These are phyloP conservation scores for Cutaneotrichosporon cavernicola DNA, from an alignment of 1,284 basidiomycete genomes.

Conservation along the genomic window DNA sequence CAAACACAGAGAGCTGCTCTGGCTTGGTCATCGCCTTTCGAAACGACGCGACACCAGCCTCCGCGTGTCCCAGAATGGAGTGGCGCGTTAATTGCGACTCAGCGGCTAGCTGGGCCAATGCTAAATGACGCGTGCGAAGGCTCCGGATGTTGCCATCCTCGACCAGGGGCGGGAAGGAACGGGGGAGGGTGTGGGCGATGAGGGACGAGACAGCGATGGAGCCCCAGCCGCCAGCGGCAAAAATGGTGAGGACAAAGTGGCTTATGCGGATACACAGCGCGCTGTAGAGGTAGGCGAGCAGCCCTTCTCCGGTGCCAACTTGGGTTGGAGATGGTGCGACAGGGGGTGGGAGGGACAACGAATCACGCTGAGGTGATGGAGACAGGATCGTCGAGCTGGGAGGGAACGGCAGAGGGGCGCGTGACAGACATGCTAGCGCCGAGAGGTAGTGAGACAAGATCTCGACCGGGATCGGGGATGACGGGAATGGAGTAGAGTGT, in stretches of 20 bases:
- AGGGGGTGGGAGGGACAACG: conserved; percentile 32
- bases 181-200: conserved; percentile 60
- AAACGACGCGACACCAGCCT: conserved; percentile 78
- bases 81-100: conserved; percentile 68
- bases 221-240: conserved; percentile 84
- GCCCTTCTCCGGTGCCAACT: conserved; percentile 45
- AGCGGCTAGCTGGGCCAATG: conserved; percentile 60
- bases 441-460: conserved; percentile 46
- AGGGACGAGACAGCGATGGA: conserved; percentile 72
- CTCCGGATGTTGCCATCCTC: conserved; percentile 14
- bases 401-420: conserved; percentile 43
- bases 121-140: conserved; percentile 56
- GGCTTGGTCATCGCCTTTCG: conserved; percentile 72
- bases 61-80: conserved; percentile 63
- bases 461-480: conserved; percentile 45
- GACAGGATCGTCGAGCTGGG: conserved; percentile 36
- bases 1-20: conserved; percentile 69
- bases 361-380: conserved; percentile 37
- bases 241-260: conserved; percentile 62
- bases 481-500: conserved; percentile 40
- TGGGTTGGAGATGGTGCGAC: conserved; percentile 13
- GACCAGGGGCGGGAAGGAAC: conserved; percentile 48
- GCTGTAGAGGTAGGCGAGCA: conserved; percentile 49
- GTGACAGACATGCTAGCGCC: conserved; percentile 37
- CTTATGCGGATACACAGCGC: conserved; percentile 46